phyloP scores from a whole-genome alignment of 441 rosid species.

The Biscutella auriculata region DNA sequence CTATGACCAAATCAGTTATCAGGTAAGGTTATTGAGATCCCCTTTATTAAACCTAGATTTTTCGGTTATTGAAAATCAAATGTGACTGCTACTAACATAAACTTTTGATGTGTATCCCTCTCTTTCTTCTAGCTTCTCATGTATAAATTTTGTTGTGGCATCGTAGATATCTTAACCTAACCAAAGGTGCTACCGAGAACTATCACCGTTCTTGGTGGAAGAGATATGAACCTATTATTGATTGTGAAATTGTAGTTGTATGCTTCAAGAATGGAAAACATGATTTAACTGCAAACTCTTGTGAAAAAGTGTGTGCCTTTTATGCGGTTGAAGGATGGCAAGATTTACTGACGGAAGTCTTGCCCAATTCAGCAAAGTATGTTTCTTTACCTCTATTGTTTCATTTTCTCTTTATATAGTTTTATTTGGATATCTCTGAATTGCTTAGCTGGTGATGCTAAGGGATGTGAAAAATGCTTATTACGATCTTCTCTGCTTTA shows the following conservation, averaged over 20 bases:
- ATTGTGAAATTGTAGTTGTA: constrained; percentile 96
- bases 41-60: too few relatives aligned
- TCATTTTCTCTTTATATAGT: too few relatives aligned
- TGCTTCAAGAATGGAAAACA: constrained; percentile 79
- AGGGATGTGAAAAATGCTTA: too few relatives aligned
- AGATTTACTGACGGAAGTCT: constrained; percentile 83
- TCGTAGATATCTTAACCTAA: constrained; percentile 78
- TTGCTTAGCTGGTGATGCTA: too few relatives aligned
- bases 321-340: constrained; percentile 99
- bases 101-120: too few relatives aligned
- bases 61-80: background rate
- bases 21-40: too few relatives aligned
- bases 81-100: constrained; percentile 9
- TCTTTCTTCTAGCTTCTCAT: constrained; percentile 13
- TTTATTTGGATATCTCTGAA: too few relatives aligned
- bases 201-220: constrained; percentile 98
- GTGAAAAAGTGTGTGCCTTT: constrained; percentile 94
- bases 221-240: constrained; percentile 95
- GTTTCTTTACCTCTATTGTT: too few relatives aligned
- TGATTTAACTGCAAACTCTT: constrained; percentile 93
- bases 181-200: constrained; percentile 95
- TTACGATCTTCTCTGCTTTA: too few relatives aligned
- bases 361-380: constrained; percentile 93
- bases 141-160: constrained; percentile 34
- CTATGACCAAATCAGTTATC: too few relatives aligned